Evolutionary conservation across 306 rosid genomes (phyloP), one percentile per base, ranked within the genome.

Genomic region (Trifolium subterraneum): DNA sequence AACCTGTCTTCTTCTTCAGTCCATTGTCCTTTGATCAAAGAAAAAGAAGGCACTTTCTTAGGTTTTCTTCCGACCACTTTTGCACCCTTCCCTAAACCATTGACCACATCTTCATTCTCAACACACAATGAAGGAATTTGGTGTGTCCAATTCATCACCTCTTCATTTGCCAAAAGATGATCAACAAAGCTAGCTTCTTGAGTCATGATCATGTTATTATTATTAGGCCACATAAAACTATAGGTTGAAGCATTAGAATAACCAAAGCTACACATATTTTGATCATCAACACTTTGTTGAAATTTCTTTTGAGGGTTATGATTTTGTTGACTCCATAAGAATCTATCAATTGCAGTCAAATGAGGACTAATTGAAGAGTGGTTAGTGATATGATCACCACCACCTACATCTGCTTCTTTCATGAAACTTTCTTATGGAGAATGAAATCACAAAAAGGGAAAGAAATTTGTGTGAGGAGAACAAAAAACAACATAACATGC

Each of bases 1-100:
- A 35, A 92, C 99, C 88, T 94, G 82, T 94, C 97, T 83, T 94
- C 99, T 75, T 90, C 96, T 2, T 86, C 87, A 14, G 87, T 86
- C 99, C 97, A 94, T 33, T 92, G 95, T 14, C 99, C 97, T 83
- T 92, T 94, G 79, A 92, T 88, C 69, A 88, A 67, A 44, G 78
- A 67, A 18, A 77, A 65, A 33, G 74, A 41, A 61, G 75, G 69
- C 4, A 38, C 78, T 70, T 82, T 88, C 69, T 78, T 84, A 48
- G 68, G 66, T 76, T 68, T 91, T 71, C 88, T 84, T 39, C 86
- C 84, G 27, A 56, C 68, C 7, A 22, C 70, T 25, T 78, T 80
- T 13, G 19, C 23, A 33, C 47, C 78, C 22, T 82, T 78, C 35
- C 70, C 76, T 19, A 16, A 47, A 60, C 18, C 54, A 7, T 22